phyloP scores from a whole-genome alignment of 2,329 filamentous ascomycete species.

The Macrophomina pseudophaseolina region DNA sequence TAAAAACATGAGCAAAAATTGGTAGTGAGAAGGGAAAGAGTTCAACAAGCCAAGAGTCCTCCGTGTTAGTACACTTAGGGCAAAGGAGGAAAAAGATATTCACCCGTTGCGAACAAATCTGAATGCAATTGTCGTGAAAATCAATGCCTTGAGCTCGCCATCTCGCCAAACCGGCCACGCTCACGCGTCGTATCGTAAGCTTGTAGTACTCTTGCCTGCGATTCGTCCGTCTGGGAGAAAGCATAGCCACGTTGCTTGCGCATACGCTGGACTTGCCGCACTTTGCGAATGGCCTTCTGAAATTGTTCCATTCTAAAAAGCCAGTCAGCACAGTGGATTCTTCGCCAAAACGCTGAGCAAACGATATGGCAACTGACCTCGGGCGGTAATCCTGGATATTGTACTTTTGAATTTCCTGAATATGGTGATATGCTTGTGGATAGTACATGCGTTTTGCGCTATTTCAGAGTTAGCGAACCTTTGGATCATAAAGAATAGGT shows the following conservation, averaged over 20 bases:
- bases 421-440: slow-evolving; percentile 94
- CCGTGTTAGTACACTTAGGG: neutral
- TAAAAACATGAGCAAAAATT: neutral
- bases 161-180: slow-evolving; percentile 92
- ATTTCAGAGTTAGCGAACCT: neutral
- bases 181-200: slow-evolving; percentile 96
- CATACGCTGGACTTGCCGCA: slow-evolving; percentile 97
- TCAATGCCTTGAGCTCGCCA: slow-evolving; percentile 66
- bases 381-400: slow-evolving; percentile 99
- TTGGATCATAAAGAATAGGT: neutral
- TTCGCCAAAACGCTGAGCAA: neutral
- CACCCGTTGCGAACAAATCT: neutral
- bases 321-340: neutral
- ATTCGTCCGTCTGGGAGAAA: slow-evolving; percentile 96
- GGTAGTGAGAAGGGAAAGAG: neutral
- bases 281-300: slow-evolving; percentile 98
- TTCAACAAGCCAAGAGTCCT: neutral
- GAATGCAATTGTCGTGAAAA: neutral
- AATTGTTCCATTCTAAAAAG: slow-evolving; percentile 91
- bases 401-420: slow-evolving; percentile 99
- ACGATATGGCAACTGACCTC: slow-evolving; percentile 63
- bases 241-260: slow-evolving; percentile 98
- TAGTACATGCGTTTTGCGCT: slow-evolving; percentile 91
- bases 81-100: neutral
- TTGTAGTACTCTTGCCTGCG: slow-evolving; percentile 91